These are phyloP conservation scores for Xylaria sp. DNA, from an alignment of 2,329 filamentous ascomycete species.

Conservation along the genomic window DNA sequence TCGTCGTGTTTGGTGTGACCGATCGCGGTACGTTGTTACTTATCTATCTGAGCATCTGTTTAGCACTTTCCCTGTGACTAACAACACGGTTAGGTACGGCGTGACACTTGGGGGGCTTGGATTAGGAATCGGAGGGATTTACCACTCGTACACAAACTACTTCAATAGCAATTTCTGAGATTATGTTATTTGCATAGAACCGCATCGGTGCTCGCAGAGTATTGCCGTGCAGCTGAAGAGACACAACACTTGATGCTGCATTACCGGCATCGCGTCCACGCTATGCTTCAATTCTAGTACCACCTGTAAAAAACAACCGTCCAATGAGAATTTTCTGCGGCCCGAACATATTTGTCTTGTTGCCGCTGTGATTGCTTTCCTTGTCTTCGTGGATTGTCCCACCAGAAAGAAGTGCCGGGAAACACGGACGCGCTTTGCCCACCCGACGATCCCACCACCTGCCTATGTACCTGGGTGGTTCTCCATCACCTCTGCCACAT, in stretches of 20 bases:
- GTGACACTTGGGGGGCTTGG: neutral
- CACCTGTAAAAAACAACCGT: neutral
- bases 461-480: too few relatives aligned
- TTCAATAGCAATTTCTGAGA: neutral
- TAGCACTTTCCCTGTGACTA: neutral
- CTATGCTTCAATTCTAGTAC: neutral
- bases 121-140: neutral
- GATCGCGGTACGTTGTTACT: conserved; percentile 8
- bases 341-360: neutral
- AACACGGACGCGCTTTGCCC: too few relatives aligned
- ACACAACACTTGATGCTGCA: neutral
- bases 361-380: neutral
- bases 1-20: neutral
- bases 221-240: too few relatives aligned
- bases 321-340: neutral
- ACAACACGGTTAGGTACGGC: neutral
- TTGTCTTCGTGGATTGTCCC: neutral
- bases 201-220: neutral
- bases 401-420: too few relatives aligned
- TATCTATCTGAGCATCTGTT: neutral
- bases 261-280: neutral
- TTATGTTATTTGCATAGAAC: neutral
- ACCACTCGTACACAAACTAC: neutral
- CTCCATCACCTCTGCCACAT: too few relatives aligned
- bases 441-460: too few relatives aligned